Conservation (phyloP, 805 yeast species). For the Zygotorulaspora sp. region DNA sequence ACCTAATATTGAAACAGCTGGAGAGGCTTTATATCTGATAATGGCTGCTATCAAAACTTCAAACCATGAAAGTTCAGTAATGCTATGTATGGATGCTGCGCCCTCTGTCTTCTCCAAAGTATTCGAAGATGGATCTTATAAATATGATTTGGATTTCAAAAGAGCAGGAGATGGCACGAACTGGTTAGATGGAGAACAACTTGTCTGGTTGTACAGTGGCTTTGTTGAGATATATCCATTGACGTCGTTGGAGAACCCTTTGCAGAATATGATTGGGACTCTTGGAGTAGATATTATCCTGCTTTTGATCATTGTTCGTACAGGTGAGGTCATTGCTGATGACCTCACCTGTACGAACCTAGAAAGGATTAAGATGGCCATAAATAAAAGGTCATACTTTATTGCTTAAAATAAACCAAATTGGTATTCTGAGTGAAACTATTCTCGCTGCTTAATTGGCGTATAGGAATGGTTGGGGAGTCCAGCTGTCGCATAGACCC, state of each 20-base stretch:
- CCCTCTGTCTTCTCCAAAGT: constrained; percentile 90
- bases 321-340: constrained; percentile 81
- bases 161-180: constrained; percentile 80
- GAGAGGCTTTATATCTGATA: constrained; percentile 87
- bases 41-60: constrained; percentile 73
- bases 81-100: constrained; percentile 86
- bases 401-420: constrained; percentile 90
- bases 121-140: constrained; percentile 39
- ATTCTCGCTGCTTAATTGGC: constrained; percentile 87
- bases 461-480: constrained; percentile 91
- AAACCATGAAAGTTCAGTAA: constrained; percentile 80
- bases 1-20: constrained; percentile 81
- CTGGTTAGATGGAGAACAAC: constrained; percentile 75
- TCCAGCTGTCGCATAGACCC: constrained; percentile 95
- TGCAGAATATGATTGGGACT: constrained; percentile 95
- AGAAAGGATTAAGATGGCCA: constrained; percentile 77
- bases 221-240: constrained; percentile 81
- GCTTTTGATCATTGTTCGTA: constrained; percentile 38
- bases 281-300: constrained; percentile 75
- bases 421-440: constrained; percentile 85
- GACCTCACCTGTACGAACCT: constrained; percentile 95
- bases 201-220: constrained; percentile 66
- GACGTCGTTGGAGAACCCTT: constrained; percentile 93
- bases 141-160: constrained; percentile 91
- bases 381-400: constrained; percentile 84